These are phyloP conservation scores for Podospora anserina DNA, from an alignment of 495 filamentous ascomycete genomes.

Conservation along the genomic window DNA sequence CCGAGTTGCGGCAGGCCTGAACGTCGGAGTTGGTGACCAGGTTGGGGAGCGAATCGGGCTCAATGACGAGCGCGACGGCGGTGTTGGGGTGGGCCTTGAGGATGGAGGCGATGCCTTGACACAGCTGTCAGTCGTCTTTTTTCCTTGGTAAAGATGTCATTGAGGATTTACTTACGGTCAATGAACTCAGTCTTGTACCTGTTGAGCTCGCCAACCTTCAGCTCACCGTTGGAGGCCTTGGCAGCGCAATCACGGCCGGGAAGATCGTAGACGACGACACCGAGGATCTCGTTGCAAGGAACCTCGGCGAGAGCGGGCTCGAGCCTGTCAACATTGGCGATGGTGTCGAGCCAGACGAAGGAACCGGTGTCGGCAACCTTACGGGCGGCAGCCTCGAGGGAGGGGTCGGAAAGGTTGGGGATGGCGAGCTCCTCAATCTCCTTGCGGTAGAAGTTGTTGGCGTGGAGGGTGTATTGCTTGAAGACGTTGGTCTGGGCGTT, in stretches of 20 bases:
- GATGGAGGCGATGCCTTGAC: constrained; percentile 54
- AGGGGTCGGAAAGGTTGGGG: constrained; percentile 36
- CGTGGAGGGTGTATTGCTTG: constrained; percentile 50
- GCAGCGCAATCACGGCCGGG: constrained; percentile 77
- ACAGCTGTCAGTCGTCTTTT: constrained; percentile 33
- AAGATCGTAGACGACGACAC: constrained; percentile 73
- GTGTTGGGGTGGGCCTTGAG: constrained; percentile 54
- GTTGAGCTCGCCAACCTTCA: constrained; percentile 58
- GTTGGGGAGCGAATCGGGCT: constrained; percentile 80
- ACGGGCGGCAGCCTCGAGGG: constrained; percentile 41
- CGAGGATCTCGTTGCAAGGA: constrained; percentile 53
- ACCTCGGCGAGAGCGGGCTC: constrained; percentile 55
- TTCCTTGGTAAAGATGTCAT: constrained; percentile 14
- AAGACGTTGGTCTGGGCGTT: constrained; percentile 54
- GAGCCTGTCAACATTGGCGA: constrained; percentile 59
- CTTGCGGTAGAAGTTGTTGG: constrained; percentile 55
- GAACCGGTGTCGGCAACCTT: constrained; percentile 62
- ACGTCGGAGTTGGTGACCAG: constrained; percentile 70
- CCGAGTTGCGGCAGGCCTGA: constrained; percentile 60
- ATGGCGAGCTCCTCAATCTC: constrained; percentile 51
- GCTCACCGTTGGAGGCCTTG: constrained; percentile 73
- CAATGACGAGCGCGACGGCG: constrained; percentile 55
- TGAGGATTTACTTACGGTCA: constrained; percentile 47
- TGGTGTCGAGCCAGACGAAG: constrained; percentile 67
- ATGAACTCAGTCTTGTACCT: constrained; percentile 70